Conservation (phyloP, 805 yeast genomes). For the Zygosaccharomyces bisporus region DNA sequence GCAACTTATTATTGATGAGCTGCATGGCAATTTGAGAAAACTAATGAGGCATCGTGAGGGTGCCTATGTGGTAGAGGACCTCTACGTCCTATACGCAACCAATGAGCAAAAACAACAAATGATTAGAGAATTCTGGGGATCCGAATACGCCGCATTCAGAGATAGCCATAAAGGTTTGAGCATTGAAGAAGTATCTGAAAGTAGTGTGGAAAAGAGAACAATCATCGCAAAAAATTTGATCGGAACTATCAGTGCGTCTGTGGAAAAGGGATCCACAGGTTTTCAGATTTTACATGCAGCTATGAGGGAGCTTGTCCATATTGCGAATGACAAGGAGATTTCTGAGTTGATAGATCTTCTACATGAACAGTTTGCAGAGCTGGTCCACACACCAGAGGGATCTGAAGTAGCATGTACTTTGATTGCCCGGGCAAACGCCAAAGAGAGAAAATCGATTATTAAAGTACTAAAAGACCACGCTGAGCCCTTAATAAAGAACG, state of each 20-base stretch:
- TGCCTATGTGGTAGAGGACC: conserved; percentile 94
- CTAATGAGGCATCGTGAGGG: conserved; percentile 97
- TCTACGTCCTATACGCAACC: conserved; percentile 78
- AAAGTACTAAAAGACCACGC: conserved; percentile 72
- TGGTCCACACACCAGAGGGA: conserved; percentile 94
- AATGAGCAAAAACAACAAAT: conserved; percentile 83
- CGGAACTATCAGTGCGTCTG: conserved; percentile 84
- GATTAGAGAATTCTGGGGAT: conserved; percentile 95
- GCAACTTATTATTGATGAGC: conserved; percentile 69
- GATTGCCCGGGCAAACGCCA: conserved; percentile 80
- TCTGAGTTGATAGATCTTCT: conserved; percentile 79
- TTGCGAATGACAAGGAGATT: conserved; percentile 62
- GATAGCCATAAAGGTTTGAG: conserved; percentile 63
- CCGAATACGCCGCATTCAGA: conserved; percentile 87
- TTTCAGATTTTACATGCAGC: conserved; percentile 95
- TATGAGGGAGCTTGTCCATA: conserved; percentile 80
- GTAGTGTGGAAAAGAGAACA: conserved; percentile 72
- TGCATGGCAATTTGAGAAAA: conserved; percentile 87
- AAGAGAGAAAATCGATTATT: conserved; percentile 80
- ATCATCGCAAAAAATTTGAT: conserved; percentile 69
- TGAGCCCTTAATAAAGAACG: conserved; percentile 73
- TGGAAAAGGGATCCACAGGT: conserved; percentile 93
- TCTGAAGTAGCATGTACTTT: conserved; percentile 82
- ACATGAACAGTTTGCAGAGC: conserved; percentile 86
- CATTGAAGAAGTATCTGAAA: conserved; percentile 61